Percentiles rank a stretch among this genome's conserved stretches.
These are phyloP conservation scores for Colletotrichum cuscutae DNA, from an alignment of 2,329 filamentous ascomycete species.

Conservation along the genomic window DNA sequence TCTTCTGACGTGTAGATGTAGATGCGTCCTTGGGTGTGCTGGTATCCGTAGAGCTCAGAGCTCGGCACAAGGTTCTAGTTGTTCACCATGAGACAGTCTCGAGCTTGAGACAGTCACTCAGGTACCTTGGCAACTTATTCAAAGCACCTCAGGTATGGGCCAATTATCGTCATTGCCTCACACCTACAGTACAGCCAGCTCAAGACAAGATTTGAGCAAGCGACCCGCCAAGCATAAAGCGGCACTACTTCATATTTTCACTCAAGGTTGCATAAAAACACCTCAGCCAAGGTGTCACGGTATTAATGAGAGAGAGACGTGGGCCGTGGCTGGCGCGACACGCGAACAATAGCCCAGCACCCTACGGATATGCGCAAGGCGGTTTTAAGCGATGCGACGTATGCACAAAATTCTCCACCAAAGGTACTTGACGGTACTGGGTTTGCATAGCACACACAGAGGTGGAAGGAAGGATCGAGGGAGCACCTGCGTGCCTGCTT, in stretches of 20 bases:
- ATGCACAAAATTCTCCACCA: constrained; percentile 10
- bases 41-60: background rate
- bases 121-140: background rate
- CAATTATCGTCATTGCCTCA: background rate
- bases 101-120: background rate
- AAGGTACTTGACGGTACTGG: background rate
- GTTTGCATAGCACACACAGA: background rate
- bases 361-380: background rate
- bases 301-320: no score
- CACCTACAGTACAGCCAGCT: background rate
- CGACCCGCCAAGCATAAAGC: background rate
- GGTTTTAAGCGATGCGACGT: constrained; percentile 1
- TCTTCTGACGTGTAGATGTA: background rate
- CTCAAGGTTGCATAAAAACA: background rate
- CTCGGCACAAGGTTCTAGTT: background rate
- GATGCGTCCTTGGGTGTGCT: background rate
- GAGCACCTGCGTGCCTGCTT: constrained; percentile 10
- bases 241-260: background rate
- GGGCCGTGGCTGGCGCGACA: background rate
- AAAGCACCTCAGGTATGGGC: background rate
- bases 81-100: background rate
- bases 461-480: no score
- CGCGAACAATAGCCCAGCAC: background rate
- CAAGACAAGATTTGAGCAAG: background rate
- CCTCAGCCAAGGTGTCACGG: no score